Evolutionary conservation across 75 land plant species (phyloP).

Genomic region (Chamaecyparis obtusa): DNA sequence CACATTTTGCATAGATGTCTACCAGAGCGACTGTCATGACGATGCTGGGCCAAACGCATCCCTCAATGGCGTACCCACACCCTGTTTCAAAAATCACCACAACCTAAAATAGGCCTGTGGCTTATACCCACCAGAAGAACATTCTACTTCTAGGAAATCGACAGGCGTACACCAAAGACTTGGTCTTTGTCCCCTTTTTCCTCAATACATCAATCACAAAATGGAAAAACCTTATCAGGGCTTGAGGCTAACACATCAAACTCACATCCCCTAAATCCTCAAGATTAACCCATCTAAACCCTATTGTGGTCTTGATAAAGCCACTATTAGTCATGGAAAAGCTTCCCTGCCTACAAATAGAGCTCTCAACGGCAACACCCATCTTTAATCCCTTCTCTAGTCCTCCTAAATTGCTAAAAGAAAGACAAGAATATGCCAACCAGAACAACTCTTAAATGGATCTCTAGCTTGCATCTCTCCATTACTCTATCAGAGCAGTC

Average conservation of each 20-base stretch:
- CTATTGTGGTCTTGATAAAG: slow-evolving; percentile 66
- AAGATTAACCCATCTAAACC: slow-evolving; percentile 78
- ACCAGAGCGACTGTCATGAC: too few relatives aligned
- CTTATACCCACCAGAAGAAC: slow-evolving; percentile 79
- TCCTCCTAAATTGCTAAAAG: slow-evolving; percentile 53
- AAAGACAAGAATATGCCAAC: slow-evolving; percentile 62
- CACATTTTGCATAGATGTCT: too few relatives aligned
- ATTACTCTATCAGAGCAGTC: slow-evolving; percentile 83
- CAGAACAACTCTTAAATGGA: slow-evolving; percentile 58
- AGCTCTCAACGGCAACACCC: slow-evolving; percentile 74
- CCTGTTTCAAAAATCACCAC: too few relatives aligned
- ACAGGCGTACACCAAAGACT: slow-evolving; percentile 82
- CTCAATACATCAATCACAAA: slow-evolving; percentile 84
- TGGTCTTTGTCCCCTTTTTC: slow-evolving; percentile 76
- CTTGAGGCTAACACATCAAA: slow-evolving; percentile 75
- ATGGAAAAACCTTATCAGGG: slow-evolving; percentile 81
- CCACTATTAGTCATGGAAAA: slow-evolving; percentile 77
- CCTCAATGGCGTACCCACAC: too few relatives aligned
- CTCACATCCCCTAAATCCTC: slow-evolving; percentile 63
- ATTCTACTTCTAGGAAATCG: slow-evolving; percentile 42
- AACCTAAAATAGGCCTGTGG: slow-evolving; percentile 74
- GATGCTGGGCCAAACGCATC: too few relatives aligned
- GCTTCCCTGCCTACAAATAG: slow-evolving; percentile 80
- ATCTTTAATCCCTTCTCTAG: slow-evolving; percentile 65
- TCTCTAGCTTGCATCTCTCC: slow-evolving; percentile 28